Evolutionary conservation across 2,329 filamentous ascomycete genomes (phyloP).

Genomic region (Domatiomyces catenatus): DNA sequence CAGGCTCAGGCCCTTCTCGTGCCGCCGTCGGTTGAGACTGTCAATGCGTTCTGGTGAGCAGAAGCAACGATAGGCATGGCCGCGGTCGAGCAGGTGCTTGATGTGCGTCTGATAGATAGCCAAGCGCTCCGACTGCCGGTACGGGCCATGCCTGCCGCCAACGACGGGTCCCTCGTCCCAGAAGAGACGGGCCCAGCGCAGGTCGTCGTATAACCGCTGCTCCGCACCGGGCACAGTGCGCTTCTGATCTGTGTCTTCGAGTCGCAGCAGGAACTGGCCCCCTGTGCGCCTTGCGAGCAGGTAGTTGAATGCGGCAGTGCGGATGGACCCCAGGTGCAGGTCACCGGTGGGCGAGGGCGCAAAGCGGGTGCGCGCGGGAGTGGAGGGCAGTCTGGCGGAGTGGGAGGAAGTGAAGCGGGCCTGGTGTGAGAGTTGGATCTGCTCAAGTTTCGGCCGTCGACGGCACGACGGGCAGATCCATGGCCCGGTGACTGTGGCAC

Average conservation of each 20-base stretch:
- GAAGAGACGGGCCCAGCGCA: conserved; percentile 73
- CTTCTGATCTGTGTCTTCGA: conserved; percentile 80
- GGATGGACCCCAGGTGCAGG: conserved; percentile 75
- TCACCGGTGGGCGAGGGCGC: conserved; percentile 92
- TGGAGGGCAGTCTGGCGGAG: conserved; percentile 31
- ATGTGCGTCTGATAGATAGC: conserved; percentile 57
- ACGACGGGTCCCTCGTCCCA: conserved; percentile 92
- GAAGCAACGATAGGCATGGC: conserved; percentile 84
- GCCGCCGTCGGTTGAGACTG: conserved; percentile 47
- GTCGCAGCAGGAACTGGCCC: conserved; percentile 75
- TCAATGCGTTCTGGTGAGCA: conserved; percentile 61
- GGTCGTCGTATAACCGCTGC: conserved; percentile 57
- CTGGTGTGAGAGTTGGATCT: neutral
- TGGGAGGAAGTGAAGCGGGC: neutral
- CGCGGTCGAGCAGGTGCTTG: conserved; percentile 50
- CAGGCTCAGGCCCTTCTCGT: conserved; percentile 41
- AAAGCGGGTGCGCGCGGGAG: conserved; percentile 65
- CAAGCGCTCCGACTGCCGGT: conserved; percentile 74
- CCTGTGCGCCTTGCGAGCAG: conserved; percentile 74
- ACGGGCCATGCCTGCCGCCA: conserved; percentile 70
- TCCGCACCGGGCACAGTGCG: conserved; percentile 72
- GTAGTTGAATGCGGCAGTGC: conserved; percentile 93
- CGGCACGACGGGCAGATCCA: conserved; percentile 3
- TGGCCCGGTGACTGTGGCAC: neutral
- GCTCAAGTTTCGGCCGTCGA: neutral